These are phyloP conservation scores for Eucalyptus decipiens DNA, from an alignment of 345 rosid genomes.

Conservation along the genomic window DNA sequence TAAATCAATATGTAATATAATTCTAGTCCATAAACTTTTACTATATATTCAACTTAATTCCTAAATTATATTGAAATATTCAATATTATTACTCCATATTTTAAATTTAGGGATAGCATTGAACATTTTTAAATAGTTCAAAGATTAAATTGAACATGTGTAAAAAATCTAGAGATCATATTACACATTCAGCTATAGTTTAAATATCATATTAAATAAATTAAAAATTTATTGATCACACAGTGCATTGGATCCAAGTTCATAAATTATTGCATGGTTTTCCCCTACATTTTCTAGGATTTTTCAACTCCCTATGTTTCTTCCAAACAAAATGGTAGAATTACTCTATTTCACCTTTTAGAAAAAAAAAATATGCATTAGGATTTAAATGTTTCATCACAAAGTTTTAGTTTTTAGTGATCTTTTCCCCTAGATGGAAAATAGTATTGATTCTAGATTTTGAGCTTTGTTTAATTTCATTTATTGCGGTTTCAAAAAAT, in stretches of 20 bases:
- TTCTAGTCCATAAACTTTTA: too few species aligned
- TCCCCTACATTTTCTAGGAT: not conserved
- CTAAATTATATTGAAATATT: too few species aligned
- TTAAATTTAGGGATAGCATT: too few species aligned
- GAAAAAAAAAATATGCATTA: too few species aligned
- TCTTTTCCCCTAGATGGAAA: not conserved
- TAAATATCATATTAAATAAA: not conserved
- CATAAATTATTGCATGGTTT: not conserved
- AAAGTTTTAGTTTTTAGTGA: not conserved
- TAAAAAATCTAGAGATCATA: too few species aligned
- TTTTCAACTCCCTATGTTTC: not conserved
- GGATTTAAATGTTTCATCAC: not conserved
- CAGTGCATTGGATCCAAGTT: too few species aligned
- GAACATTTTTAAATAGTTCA: accelerated
- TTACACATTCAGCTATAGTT: accelerated
- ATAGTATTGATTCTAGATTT: not conserved
- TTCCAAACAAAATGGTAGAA: not conserved
- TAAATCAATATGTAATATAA: too few species aligned
- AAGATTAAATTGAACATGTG: too few species aligned
- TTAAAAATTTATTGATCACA: too few species aligned
- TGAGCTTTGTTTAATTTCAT: not conserved
- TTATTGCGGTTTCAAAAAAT: not conserved
- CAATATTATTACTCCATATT: too few species aligned
- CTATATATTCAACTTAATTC: too few species aligned
- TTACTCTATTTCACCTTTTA: not conserved